Evolutionary conservation across 768 basidiomycete genomes (phyloP).

Genomic region (Kwoniella europaea): DNA sequence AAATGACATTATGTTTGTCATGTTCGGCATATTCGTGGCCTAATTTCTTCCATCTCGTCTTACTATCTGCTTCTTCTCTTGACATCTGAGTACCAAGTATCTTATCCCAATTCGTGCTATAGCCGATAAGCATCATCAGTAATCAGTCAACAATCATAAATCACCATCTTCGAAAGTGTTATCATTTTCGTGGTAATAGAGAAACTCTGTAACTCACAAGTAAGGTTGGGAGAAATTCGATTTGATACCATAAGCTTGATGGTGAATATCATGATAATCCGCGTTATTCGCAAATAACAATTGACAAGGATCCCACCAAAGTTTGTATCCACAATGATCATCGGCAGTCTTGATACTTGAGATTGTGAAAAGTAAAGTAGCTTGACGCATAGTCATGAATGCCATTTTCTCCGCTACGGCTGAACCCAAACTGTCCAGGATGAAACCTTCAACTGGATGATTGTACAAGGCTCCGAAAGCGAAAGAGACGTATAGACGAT

Average conservation of each 20-base stretch:
- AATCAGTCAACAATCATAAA: neutral
- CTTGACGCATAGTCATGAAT: slow-evolving; percentile 77
- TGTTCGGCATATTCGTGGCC: slow-evolving; percentile 16
- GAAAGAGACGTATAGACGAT: slow-evolving; percentile 94
- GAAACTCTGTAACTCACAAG: slow-evolving; percentile 62
- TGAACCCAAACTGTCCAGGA: slow-evolving; percentile 84
- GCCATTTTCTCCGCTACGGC: slow-evolving; percentile 73
- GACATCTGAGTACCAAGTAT: slow-evolving; percentile 75
- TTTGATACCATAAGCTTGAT: slow-evolving; percentile 90
- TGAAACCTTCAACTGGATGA: slow-evolving; percentile 90
- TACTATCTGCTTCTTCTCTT: slow-evolving; percentile 49
- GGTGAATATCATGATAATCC: slow-evolving; percentile 98
- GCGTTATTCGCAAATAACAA: slow-evolving; percentile 84
- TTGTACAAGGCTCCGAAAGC: slow-evolving; percentile 97
- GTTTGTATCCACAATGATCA: slow-evolving; percentile 87
- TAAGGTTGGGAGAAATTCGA: slow-evolving; percentile 95
- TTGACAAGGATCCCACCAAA: slow-evolving; percentile 93
- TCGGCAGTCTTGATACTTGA: slow-evolving; percentile 92
- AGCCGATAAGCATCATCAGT: slow-evolving; percentile 2
- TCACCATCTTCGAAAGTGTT: too few species aligned
- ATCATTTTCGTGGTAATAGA: neutral
- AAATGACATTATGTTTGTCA: slow-evolving; percentile 27
- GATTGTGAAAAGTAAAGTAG: slow-evolving; percentile 78
- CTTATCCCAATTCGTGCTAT: slow-evolving; percentile 80
- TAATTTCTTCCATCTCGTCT: slow-evolving; percentile 34